Evolutionary conservation across 78 protist species (phyloP).

Genomic region (Chrysochromulina tobinii): DNA sequence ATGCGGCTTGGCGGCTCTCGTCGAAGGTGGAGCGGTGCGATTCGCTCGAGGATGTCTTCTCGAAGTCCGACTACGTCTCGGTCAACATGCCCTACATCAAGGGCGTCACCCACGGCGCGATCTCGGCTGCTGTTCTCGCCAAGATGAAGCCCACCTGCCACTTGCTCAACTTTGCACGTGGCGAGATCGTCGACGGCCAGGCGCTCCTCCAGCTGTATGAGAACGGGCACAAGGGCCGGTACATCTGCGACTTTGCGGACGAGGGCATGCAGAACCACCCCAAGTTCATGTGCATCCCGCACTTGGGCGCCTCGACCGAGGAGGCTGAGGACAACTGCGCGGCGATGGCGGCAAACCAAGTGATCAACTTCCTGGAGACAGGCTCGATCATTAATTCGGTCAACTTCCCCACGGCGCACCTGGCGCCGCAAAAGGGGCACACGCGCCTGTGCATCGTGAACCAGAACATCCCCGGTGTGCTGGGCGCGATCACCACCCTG

Average conservation of each 20-base stretch:
- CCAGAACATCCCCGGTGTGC: conserved; percentile 23
- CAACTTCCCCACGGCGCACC: conserved; percentile 1
- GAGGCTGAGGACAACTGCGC: conserved; percentile 34
- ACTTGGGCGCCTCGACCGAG: conserved; percentile 17
- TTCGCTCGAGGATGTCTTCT: background rate
- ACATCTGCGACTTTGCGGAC: conserved; percentile 27
- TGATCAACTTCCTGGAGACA: conserved; percentile 27
- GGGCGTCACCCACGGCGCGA: background rate
- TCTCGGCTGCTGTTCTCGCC: too few species aligned
- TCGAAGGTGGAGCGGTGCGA: too few species aligned
- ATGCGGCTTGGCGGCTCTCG: background rate
- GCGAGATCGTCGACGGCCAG: conserved; percentile 22
- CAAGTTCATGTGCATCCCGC: background rate
- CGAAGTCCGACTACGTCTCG: background rate
- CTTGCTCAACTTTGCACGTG: conserved; percentile 27
- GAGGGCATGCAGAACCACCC: background rate
- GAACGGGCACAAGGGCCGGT: background rate
- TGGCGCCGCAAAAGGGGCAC: background rate
- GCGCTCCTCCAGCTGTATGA: background rate
- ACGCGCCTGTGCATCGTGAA: conserved; percentile 34
- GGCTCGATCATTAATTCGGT: background rate
- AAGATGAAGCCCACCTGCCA: background rate
- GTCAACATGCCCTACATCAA: conserved; percentile 30
- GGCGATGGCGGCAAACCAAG: conserved; percentile 15
- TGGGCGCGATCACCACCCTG: conserved; percentile 7